Evolutionary conservation across 192 early-diverging fungal genomes (phyloP).

Genomic region (Podila horticola): DNA sequence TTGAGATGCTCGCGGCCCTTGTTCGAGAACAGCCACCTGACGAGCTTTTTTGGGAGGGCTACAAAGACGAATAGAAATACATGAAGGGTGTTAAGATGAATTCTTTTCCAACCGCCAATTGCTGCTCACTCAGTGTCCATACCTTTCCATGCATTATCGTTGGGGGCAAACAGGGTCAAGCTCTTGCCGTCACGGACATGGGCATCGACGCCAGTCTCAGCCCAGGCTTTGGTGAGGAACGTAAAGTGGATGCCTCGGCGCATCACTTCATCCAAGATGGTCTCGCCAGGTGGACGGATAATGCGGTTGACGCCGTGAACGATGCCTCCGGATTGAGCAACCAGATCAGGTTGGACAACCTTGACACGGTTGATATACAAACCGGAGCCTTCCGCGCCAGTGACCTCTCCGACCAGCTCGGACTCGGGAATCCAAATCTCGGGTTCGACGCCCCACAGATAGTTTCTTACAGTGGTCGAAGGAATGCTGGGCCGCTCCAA

Average conservation of each 20-base stretch:
- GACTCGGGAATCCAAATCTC: constrained; percentile 16
- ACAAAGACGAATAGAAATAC: neutral
- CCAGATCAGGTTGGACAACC: constrained; percentile 16
- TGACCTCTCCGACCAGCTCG: neutral
- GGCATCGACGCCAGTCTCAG: constrained; percentile 20
- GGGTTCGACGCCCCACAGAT: constrained; percentile 14
- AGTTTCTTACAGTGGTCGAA: constrained; percentile 4
- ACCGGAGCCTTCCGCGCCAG: neutral
- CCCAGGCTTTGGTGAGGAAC: constrained; percentile 27
- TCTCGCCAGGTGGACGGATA: constrained; percentile 28
- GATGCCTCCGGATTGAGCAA: constrained; percentile 23
- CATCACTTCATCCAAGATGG: constrained; percentile 30
- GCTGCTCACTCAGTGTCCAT: neutral
- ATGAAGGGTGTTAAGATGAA: neutral
- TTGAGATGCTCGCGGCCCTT: constrained; percentile 35
- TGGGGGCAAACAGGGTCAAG: constrained; percentile 34
- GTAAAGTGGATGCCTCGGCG: constrained; percentile 24
- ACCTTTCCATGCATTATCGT: constrained; percentile 40
- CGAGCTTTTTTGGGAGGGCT: constrained; percentile 22
- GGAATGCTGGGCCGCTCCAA: constrained; percentile 13
- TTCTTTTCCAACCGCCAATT: too few species aligned
- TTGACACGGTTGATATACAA: constrained; percentile 31
- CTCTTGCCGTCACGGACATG: constrained; percentile 31
- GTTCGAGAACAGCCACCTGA: constrained; percentile 27
- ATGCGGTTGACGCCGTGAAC: constrained; percentile 37